Percentiles rank a stretch among this genome's conserved stretches.
Evolutionary conservation across 306 rosid species (phyloP).

Genomic region (Prunus campanulata): DNA sequence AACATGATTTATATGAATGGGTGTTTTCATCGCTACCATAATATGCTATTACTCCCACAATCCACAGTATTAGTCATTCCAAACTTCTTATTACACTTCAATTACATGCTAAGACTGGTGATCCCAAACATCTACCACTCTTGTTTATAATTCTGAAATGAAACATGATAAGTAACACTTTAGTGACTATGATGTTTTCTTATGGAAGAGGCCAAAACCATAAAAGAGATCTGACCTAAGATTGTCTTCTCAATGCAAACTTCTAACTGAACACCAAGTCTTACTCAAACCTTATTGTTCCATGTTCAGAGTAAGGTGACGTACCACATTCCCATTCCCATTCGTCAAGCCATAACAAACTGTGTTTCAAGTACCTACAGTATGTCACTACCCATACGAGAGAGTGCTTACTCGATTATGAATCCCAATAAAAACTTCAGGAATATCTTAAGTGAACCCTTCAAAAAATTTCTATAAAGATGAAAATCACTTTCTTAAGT

Average conservation of each 20-base stretch:
- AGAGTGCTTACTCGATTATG: not conserved
- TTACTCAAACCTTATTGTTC: not conserved
- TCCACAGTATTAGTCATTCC: not conserved
- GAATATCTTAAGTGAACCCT: not conserved
- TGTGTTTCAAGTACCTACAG: not conserved
- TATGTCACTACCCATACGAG: not conserved
- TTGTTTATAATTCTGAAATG: not conserved
- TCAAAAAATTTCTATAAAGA: not conserved
- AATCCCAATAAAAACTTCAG: not conserved
- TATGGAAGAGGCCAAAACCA: not conserved
- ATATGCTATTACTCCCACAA: not conserved
- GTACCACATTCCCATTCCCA: not conserved
- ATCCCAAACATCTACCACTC: not conserved
- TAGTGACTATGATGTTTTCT: not conserved
- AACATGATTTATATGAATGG: not conserved
- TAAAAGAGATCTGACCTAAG: not conserved
- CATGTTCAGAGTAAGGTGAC: not conserved
- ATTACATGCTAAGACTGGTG: not conserved
- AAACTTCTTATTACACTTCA: not conserved
- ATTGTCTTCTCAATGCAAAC: not conserved
- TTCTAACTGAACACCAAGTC: not conserved
- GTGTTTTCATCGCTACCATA: not conserved
- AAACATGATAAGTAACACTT: not conserved
- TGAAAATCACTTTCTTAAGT: not conserved
- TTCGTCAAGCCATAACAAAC: not conserved